Conservation (phyloP, 208 protist genomes). For the Trichomonas vaginalis region DNA sequence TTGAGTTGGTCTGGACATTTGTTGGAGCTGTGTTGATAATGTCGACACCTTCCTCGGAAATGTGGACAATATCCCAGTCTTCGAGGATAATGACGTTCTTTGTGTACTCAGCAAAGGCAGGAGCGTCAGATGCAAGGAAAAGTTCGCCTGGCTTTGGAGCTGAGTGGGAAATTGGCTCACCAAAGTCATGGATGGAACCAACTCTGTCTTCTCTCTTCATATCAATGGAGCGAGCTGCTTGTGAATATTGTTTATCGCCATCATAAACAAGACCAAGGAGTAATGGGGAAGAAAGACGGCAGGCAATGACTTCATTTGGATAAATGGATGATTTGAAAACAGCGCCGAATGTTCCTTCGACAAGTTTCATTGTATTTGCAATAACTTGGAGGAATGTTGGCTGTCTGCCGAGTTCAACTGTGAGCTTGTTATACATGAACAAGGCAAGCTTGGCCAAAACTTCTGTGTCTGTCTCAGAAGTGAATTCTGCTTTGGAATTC, state of each 20-base stretch:
- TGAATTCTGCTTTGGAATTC: constrained; percentile 29
- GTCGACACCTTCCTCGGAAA: constrained; percentile 38
- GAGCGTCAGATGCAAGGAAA: not conserved
- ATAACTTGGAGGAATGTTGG: constrained; percentile 36
- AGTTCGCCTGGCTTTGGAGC: not conserved
- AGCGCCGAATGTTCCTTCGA: constrained; percentile 48
- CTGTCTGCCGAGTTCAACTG: not conserved
- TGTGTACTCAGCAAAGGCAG: constrained; percentile 41
- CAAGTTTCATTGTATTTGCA: constrained; percentile 40
- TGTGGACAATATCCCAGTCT: constrained; percentile 47
- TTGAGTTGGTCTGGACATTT: not conserved
- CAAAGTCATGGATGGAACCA: not conserved
- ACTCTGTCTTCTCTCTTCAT: not conserved
- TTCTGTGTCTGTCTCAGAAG: constrained; percentile 17
- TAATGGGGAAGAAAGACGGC: constrained; percentile 44
- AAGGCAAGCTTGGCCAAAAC: not conserved
- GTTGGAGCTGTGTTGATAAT: not conserved
- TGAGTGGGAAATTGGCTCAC: not conserved
- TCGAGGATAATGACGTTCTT: constrained; percentile 50
- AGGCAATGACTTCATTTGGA: constrained; percentile 41
- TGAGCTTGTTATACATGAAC: not conserved
- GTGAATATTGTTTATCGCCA: not conserved
- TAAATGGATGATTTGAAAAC: constrained; percentile 42
- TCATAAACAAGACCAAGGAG: constrained; percentile 38
- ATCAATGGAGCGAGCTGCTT: not conserved